Percentiles rank a stretch among this genome's conserved stretches.
phyloP scores from a whole-genome alignment of 2,329 filamentous ascomycete genomes.

The Fusarium albidum region DNA sequence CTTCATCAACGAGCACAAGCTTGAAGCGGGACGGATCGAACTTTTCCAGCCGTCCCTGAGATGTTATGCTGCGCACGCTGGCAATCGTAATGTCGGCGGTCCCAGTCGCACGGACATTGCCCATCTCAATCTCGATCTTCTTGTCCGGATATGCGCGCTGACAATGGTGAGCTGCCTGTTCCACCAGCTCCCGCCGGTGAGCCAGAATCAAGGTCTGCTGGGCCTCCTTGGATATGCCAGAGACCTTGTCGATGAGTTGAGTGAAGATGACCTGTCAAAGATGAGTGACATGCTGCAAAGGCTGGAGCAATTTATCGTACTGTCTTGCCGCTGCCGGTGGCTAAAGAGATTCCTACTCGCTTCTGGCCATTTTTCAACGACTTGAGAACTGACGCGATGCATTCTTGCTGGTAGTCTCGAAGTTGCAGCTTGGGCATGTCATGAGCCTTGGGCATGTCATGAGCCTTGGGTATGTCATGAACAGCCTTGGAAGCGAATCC shows the following conservation, averaged over 20 bases:
- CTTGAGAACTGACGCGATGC: conserved; percentile 80
- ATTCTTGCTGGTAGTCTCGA: conserved; percentile 90
- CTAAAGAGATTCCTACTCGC: conserved; percentile 83
- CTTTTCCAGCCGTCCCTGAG: conserved; percentile 78
- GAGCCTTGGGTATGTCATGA: conserved; percentile 35
- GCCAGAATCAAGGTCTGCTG: conserved; percentile 90
- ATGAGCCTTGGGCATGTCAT: conserved; percentile 35
- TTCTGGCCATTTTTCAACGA: conserved; percentile 77
- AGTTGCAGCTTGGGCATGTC: conserved; percentile 60
- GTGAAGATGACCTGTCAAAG: conserved; percentile 85
- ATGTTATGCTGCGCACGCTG: conserved; percentile 85
- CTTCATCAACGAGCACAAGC: conserved; percentile 92
- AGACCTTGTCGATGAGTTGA: conserved; percentile 84
- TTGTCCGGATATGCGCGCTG: conserved; percentile 80
- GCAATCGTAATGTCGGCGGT: conserved; percentile 92
- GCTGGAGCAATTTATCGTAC: conserved; percentile 53
- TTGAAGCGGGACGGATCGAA: conserved; percentile 86
- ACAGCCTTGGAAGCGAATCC: conserved; percentile 35
- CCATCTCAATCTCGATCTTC: conserved; percentile 92
- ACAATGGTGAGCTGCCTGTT: conserved; percentile 92
- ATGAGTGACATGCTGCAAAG: conserved; percentile 12
- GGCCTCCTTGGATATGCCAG: conserved; percentile 55
- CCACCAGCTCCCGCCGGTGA: conserved; percentile 90
- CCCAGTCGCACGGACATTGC: conserved; percentile 76
- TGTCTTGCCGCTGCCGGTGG: conserved; percentile 90